Conservation (phyloP, 2,329 filamentous ascomycete genomes). For the Metarhizium robertsii region DNA sequence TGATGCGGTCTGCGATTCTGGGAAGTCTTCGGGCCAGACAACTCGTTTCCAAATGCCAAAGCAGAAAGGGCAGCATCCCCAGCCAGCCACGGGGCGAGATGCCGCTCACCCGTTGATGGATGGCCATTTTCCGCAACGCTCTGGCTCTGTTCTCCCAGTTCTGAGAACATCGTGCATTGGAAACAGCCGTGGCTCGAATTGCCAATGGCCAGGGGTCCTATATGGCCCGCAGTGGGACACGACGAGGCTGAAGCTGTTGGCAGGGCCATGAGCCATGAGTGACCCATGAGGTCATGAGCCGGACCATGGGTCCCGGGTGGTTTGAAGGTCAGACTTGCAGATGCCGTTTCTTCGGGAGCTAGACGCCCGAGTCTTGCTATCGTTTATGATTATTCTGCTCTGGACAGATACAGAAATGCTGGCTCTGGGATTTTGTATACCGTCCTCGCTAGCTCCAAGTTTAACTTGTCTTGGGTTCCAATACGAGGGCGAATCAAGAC, state of each 20-base stretch:
- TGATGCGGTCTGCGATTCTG: background rate
- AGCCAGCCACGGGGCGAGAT: slow-evolving; percentile 22
- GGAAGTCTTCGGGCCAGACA: background rate
- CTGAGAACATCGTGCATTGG: background rate
- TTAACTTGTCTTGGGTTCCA: no score
- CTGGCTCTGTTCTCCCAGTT: background rate
- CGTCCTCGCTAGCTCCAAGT: no score
- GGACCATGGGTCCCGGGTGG: background rate
- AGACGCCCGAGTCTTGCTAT: background rate
- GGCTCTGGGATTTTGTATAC: no score
- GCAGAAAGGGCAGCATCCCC: background rate
- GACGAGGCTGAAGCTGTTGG: background rate
- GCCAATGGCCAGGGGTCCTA: background rate
- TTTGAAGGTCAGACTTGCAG: background rate
- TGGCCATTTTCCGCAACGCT: background rate
- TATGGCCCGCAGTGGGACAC: background rate
- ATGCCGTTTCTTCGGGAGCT: no score
- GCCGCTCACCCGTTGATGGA: slow-evolving; percentile 11
- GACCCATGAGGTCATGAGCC: background rate
- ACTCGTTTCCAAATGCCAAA: background rate
- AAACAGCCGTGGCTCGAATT: background rate
- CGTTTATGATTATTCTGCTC: no score
- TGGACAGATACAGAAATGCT: no score
- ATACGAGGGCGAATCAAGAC: no score
- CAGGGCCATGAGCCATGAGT: background rate